phyloP scores from a whole-genome alignment of 2,329 filamentous ascomycete genomes.

The Clonostachys sp. region DNA sequence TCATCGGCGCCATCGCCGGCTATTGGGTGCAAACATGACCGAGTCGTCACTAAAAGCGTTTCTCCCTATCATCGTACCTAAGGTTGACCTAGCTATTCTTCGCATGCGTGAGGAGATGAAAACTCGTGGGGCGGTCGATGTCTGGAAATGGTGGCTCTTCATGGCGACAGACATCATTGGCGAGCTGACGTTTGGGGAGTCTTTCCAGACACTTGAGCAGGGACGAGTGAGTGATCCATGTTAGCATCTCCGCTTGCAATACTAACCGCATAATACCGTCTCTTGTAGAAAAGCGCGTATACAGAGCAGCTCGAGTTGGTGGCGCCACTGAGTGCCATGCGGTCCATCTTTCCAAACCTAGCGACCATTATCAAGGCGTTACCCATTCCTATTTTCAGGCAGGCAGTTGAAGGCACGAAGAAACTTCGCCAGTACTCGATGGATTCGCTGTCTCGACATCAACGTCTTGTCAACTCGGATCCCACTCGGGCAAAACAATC shows the following conservation, averaged over 20 bases:
- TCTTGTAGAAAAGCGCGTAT: conserved; percentile 32
- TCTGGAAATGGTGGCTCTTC: conserved; percentile 50
- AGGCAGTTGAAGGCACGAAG: background rate
- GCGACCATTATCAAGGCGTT: conserved; percentile 12
- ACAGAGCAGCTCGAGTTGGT: conserved; percentile 26
- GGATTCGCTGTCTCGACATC: conserved; percentile 19
- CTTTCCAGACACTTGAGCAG: conserved; percentile 44
- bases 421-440: conserved; percentile 15
- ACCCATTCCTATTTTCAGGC: conserved; percentile 13
- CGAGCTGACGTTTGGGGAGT: conserved; percentile 50
- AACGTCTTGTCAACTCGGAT: conserved; percentile 9
- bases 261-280: background rate
- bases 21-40: conserved; percentile 33
- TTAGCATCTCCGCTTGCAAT: background rate
- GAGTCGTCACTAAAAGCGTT: conserved; percentile 23
- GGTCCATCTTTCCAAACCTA: conserved; percentile 18
- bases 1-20: conserved; percentile 30
- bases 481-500: conserved; percentile 16
- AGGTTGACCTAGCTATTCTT: conserved; percentile 30
- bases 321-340: conserved; percentile 11
- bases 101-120: conserved; percentile 38
- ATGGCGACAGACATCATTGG: conserved; percentile 50
- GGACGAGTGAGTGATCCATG: conserved; percentile 30
- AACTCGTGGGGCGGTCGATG: conserved; percentile 27
- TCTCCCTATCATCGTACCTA: conserved; percentile 23